A percentile compares a stretch with the other conserved stretches of the same genome.
Evolutionary conservation across 2,329 filamentous ascomycete species (phyloP).

Genomic region (Fusarium palustre): DNA sequence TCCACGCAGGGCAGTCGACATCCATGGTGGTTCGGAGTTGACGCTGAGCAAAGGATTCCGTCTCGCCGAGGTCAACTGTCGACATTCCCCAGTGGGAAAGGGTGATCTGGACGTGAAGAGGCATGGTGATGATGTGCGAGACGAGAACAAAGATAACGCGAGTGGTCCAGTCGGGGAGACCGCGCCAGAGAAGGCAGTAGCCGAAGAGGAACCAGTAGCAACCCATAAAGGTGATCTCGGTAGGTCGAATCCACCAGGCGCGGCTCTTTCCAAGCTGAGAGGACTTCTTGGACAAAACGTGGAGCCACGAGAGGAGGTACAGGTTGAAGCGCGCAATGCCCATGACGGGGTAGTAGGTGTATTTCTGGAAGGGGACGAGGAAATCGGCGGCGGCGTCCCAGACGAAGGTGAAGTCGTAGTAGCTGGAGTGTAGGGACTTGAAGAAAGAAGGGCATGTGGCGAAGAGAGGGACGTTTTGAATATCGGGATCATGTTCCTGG

Average conservation of each 20-base stretch:
- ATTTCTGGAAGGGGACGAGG: constrained; percentile 70
- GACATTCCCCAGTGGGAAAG: constrained; percentile 80
- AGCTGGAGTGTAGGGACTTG: constrained; percentile 70
- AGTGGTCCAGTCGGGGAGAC: constrained; percentile 67
- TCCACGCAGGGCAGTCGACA: constrained; percentile 76
- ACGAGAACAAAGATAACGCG: constrained; percentile 73
- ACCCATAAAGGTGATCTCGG: constrained; percentile 71
- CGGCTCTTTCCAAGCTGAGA: constrained; percentile 66
- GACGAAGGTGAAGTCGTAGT: constrained; percentile 73
- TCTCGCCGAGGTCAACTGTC: constrained; percentile 70
- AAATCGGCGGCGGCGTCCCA: constrained; percentile 72
- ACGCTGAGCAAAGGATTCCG: constrained; percentile 75
- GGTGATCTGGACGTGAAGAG: constrained; percentile 78
- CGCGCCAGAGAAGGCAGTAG: constrained; percentile 71
- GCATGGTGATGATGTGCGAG: constrained; percentile 74
- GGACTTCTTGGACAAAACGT: constrained; percentile 68
- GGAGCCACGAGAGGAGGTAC: constrained; percentile 74
- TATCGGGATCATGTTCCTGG: constrained; percentile 68
- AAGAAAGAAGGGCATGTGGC: constrained; percentile 75
- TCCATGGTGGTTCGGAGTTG: constrained; percentile 80
- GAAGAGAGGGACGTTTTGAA: constrained; percentile 76
- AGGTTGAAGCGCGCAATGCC: constrained; percentile 78
- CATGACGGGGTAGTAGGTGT: constrained; percentile 77
- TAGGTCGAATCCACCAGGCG: constrained; percentile 75
- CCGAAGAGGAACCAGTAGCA: constrained; percentile 77